Base-by-base conservation (phyloP, 139 green algal genomes). In the Chlamydomonas incerta region DNA sequence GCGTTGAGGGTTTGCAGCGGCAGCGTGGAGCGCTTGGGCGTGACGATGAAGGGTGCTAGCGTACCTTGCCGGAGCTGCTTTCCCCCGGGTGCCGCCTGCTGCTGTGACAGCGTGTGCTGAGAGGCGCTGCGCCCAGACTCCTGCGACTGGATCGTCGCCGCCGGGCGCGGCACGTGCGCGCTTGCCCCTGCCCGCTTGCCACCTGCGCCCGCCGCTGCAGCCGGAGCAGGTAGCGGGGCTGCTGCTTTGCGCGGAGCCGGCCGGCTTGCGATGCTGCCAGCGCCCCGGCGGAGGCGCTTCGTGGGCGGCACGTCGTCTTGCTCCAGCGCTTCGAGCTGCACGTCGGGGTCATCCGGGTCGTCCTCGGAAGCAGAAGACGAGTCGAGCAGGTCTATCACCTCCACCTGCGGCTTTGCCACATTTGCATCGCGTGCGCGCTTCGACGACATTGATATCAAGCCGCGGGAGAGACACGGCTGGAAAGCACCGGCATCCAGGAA, bases 371-470 rank as follows among this genome's bases (percentile, higher is more conserved):
- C 50, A 5, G 75, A 82, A 5, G 75, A 82, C 0, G 75, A 82
- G 63, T 83, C 63, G 29, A 83, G 77, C 1, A 83, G 34, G 46
- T 29, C 46, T 10, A 83, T 83, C 0, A 83, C 77, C n/a, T 83
- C 77, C 17, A 31, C 63, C 26, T 2, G 6, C 20, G 55, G 20
- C 55, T 63, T 23, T 26, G 18, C 55, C 20, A 8, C 41, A 13
- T 50, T 50, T 5, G 41, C 41, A 50, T 37, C n/a, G 63, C 24
- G 63, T 29, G 29, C 29, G 1, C 74, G 74, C 74, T 81, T 81
- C 34, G 74, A 57, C 74, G 8, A 13, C 6, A 81, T 81, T 0
- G 50, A 8, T 52, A 9, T 18, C 1, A 31, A 33, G 28, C 46
- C 31, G 33, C 28, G 47, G 13, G 14, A 41, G 18, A n/a, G n/a